Conservation (phyloP, 2,329 filamentous ascomycete genomes). For the Diplocarpon mali region DNA sequence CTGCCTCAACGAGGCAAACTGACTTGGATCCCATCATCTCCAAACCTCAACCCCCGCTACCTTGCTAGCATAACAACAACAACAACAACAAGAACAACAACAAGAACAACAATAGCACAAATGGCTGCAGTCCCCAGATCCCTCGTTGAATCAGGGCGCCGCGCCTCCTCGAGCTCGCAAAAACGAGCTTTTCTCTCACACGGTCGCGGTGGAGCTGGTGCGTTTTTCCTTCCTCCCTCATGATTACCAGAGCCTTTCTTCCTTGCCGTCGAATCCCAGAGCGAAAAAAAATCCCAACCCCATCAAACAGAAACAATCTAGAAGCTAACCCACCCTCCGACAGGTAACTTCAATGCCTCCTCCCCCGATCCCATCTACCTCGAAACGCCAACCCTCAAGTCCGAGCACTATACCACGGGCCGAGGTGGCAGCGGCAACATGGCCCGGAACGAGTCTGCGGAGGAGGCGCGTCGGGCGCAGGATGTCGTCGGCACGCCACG, state of each 20-base stretch:
- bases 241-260: too few species aligned
- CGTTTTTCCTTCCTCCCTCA: too few species aligned
- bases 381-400: constrained; percentile 73
- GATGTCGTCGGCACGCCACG: constrained; percentile 59
- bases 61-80: background rate
- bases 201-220: constrained; percentile 64
- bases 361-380: constrained; percentile 51
- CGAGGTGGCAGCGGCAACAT: constrained; percentile 86
- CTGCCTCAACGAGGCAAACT: too few species aligned
- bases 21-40: too few species aligned
- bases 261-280: too few species aligned
- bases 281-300: too few species aligned
- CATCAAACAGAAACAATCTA: too few species aligned
- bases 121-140: constrained; percentile 19
- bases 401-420: constrained; percentile 75
- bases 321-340: too few species aligned
- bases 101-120: background rate
- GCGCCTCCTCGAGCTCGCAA: constrained; percentile 15
- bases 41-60: background rate
- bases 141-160: constrained; percentile 13
- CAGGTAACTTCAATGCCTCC: constrained; percentile 53
- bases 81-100: background rate
- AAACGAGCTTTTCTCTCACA: constrained; percentile 37
- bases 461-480: constrained; percentile 67
- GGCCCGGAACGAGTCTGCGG: constrained; percentile 59